Conservation (phyloP, 2,329 filamentous ascomycete genomes). For the Penicillium oxalicum region DNA sequence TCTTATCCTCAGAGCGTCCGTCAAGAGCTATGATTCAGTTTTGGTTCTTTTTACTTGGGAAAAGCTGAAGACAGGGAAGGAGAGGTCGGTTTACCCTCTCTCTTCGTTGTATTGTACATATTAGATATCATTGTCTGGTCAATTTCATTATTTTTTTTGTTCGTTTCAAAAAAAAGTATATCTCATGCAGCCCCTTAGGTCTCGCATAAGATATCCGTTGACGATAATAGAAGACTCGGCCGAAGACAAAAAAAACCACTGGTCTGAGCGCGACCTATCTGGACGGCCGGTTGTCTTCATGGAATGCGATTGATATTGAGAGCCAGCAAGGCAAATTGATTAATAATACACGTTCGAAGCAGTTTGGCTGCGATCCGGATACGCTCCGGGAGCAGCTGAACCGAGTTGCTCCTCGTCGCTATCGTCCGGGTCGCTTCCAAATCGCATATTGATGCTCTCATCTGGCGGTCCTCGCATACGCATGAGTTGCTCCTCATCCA, state of each 20-base stretch:
- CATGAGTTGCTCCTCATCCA: constrained; percentile 59
- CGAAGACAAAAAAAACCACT: background rate
- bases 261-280: no score
- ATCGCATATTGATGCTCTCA: constrained; percentile 36
- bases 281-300: no score
- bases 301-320: background rate
- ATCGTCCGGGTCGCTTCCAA: constrained; percentile 40
- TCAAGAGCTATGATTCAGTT: background rate
- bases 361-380: constrained; percentile 31
- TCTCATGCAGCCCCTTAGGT: no score
- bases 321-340: constrained; percentile 4
- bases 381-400: constrained; percentile 25
- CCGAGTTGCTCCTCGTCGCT: constrained; percentile 33
- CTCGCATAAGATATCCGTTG: background rate
- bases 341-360: constrained; percentile 31
- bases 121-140: constrained; percentile 25
- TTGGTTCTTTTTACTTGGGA: background rate
- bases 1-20: background rate
- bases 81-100: constrained; percentile 1
- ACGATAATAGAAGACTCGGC: background rate
- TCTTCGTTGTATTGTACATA: constrained; percentile 25
- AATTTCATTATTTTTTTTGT: constrained; percentile 16
- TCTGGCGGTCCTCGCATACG: constrained; percentile 54
- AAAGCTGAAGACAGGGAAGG: constrained; percentile 11
- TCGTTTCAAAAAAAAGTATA: background rate